Evolutionary conservation across 169 alveolate genomes (phyloP), one percentile per base, ranked within the genome.

Genomic region (Plasmodium billcollinsi): DNA sequence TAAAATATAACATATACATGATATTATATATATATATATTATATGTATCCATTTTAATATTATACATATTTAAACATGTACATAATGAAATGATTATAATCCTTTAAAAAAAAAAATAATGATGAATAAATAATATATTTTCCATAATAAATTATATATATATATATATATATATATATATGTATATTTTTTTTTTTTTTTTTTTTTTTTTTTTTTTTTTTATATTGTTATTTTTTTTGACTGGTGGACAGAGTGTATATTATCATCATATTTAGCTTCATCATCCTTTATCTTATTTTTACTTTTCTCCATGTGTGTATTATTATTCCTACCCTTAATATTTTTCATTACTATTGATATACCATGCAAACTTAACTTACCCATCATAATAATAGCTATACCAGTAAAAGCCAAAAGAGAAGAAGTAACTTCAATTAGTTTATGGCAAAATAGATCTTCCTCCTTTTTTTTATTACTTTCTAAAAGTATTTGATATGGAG

Each of bases 391-490:
- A 12, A 85, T 33, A 71, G 88, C 71, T 21, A 85, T 67, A 21
- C 92, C 92, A 14, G 92, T 56, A 33, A 86, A 73, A 21, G 92
- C 92, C 47, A 85, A 45, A 20, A 71, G 20, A 56, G 69, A 71
- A 18, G 92, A 85, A 2, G 92, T 62, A 3, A 86, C 73, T 21
- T 85, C 92, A 8, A 85, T 85, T 50, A 85, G 26, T 58, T 24
- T 59, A 12, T 70, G 33, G 43, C 49, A 85, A 11, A 85, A 71
- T 61, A 71, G 9, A 15, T 70, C 43, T 24, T 71, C 65, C 65
- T 50, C 33, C 18, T 59, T 49, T 45, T 71, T 33, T 33, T 33
- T 0, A 33, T 33, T 9, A 0, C 45, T 33, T 33, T 33, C 45
- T 33, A 33, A 33, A 33, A 33, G 45, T 72, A 59, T 26, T 9